Conservation (phyloP, 2,329 filamentous ascomycete genomes). For the Westerdykella sp. region DNA sequence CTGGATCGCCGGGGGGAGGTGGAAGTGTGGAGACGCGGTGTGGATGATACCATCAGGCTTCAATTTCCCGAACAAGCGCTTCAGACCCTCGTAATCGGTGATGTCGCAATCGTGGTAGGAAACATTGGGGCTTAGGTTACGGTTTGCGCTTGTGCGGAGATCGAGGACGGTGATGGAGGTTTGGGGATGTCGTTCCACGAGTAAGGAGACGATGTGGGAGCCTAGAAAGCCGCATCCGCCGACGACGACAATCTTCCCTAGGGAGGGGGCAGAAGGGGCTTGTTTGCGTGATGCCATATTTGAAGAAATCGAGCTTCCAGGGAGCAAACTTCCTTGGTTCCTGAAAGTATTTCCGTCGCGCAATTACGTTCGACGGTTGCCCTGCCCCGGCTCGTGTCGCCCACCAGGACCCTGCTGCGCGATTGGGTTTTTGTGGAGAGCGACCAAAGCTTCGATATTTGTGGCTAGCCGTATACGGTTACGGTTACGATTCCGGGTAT, state of each 20-base stretch:
- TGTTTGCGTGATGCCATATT: background rate
- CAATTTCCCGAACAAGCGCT: slow-evolving; percentile 38
- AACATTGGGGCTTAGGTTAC: slow-evolving; percentile 37
- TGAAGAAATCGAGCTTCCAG: background rate
- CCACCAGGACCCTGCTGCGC: no score
- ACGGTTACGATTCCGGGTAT: background rate
- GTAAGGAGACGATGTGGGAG: slow-evolving; percentile 45
- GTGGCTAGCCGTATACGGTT: background rate
- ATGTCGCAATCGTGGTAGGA: slow-evolving; percentile 48
- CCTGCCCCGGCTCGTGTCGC: no score
- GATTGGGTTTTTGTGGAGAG: no score
- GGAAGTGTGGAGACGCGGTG: slow-evolving; percentile 44
- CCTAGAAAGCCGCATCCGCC: slow-evolving; percentile 50
- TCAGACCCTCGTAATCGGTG: slow-evolving; percentile 40
- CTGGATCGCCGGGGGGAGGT: slow-evolving; percentile 36
- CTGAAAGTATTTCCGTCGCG: no score
- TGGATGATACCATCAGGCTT: slow-evolving; percentile 46
- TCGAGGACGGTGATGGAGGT: slow-evolving; percentile 45
- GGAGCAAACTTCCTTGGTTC: no score
- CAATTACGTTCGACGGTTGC: no score
- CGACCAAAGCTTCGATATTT: no score
- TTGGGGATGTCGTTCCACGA: slow-evolving; percentile 36
- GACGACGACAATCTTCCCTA: slow-evolving; percentile 45
- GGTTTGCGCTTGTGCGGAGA: slow-evolving; percentile 39
- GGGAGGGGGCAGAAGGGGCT: slow-evolving; percentile 14